Conservation (phyloP, 1,139 yeast genomes). For the Blastobotrys serpentis region DNA sequence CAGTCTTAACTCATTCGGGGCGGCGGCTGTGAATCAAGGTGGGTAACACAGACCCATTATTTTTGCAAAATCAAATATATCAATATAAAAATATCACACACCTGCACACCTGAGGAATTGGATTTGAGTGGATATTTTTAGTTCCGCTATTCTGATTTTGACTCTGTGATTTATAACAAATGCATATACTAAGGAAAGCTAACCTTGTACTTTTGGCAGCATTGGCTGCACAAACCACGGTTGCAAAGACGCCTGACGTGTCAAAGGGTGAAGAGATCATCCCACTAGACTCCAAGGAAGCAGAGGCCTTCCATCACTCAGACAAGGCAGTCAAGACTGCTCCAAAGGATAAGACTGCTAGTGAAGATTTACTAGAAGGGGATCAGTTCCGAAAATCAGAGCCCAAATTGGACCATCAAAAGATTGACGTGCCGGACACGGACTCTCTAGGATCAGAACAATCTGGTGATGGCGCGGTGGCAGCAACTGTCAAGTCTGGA, state of each 20-base stretch:
- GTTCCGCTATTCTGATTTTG: too few species aligned
- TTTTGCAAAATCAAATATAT: too few species aligned
- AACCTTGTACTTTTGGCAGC: constrained; percentile 1
- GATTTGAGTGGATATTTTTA: too few species aligned
- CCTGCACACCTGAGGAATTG: too few species aligned
- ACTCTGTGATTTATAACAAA: not conserved
- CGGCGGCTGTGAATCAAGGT: not conserved
- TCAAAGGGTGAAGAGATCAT: constrained; percentile 34
- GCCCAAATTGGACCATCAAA: constrained; percentile 33
- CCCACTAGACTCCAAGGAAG: constrained; percentile 36
- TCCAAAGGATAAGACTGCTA: constrained; percentile 39
- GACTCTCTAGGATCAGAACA: constrained; percentile 24
- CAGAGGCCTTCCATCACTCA: constrained; percentile 31
- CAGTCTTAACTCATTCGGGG: too few species aligned
- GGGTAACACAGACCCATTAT: not conserved
- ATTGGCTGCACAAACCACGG: not conserved
- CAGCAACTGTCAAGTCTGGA: constrained; percentile 25
- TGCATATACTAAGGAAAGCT: not conserved
- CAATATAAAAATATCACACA: too few species aligned
- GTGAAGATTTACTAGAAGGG: constrained; percentile 29
- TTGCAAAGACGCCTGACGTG: constrained; percentile 23
- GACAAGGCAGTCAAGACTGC: constrained; percentile 39
- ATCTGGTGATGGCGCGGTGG: constrained; percentile 24
- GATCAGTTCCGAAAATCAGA: constrained; percentile 36
- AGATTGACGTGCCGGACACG: constrained; percentile 31